Evolutionary conservation across 2,329 filamentous ascomycete species (phyloP), one percentile per base, ranked within the genome.

Genomic region (Penicillium nordicum): DNA sequence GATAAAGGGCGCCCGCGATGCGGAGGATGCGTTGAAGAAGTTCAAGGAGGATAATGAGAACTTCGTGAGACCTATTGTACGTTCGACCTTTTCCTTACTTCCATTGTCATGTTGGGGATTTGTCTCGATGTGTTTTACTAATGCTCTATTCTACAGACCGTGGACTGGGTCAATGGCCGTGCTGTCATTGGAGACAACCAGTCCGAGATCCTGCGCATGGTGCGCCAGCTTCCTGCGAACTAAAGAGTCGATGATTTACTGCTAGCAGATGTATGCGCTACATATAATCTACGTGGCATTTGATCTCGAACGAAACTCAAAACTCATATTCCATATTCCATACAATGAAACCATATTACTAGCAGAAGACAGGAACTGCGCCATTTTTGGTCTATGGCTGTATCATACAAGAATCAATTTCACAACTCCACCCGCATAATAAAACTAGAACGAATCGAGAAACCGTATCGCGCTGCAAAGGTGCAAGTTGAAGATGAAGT

Each of bases 101-200:
- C 8, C 3, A 14, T 25, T 11, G 4, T 9, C 3, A 10, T 5
- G 12, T 16, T 4, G 18, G 7, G 21, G 12, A 16, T 5, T 2
- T 30, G 4, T 16, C 5, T 23, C 16, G 21, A n/a, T 8, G 0
- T 12, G 21, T 42, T 56, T 12, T 70, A 71, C 67, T 73, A 60
- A 60, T 43, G 0, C 16, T 38, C 34, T 38, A 23, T 36, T 29
- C 61, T 60, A 36, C 61, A 74, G 76, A 75, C 88, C 57, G 93
- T 97, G 50, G 93, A 97, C 73, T 97, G 94, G 94, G 90, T 88
- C 72, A 92, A 93, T 73, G 94, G 92, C 62, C 89, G 86, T 73
- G 93, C 87, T 45, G 83, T 86, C 10, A 79, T 84, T 27, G 90
- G 90, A 21, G 90, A 89, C 49, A 87, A 89, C 62, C 88, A 96